Conservation (phyloP, 1,139 yeast species). For the Candida gigantensis region DNA sequence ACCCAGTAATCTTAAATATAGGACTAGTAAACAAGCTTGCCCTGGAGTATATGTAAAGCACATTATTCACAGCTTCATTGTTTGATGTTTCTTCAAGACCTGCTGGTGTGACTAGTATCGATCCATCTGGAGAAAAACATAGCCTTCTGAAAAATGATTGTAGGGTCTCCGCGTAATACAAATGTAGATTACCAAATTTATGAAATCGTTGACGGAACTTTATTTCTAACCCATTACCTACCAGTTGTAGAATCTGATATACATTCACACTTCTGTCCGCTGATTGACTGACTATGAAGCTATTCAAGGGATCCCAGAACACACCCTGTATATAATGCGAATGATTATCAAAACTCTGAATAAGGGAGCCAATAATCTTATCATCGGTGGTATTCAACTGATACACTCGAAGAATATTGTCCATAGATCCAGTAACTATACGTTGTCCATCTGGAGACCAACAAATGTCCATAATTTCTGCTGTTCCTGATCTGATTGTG, state of each 20-base stretch:
- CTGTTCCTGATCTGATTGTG: conserved; percentile 54
- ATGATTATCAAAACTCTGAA: conserved; percentile 71
- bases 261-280: conserved; percentile 84
- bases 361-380: conserved; percentile 56
- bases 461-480: conserved; percentile 85
- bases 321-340: conserved; percentile 93
- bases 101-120: conserved; percentile 75
- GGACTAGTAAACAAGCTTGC: conserved; percentile 69
- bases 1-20: conserved; percentile 73
- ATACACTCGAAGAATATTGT: conserved; percentile 74
- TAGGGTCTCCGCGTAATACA: conserved; percentile 83
- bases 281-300: conserved; percentile 80
- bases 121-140: conserved; percentile 88
- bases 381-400: conserved; percentile 6
- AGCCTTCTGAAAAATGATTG: conserved; percentile 88
- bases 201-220: conserved; percentile 18
- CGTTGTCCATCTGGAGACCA: conserved; percentile 87
- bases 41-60: conserved; percentile 77
- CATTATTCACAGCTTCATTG: conserved; percentile 39
- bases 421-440: conserved; percentile 90
- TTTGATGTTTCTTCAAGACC: conserved; percentile 47
- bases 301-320: conserved; percentile 86
- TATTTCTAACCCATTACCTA: conserved; percentile 3
- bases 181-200: conserved; percentile 24
- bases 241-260: conserved; percentile 29